Evolutionary conservation across 768 basidiomycete genomes (phyloP), one percentile per base, ranked within the genome.

Genomic region (Vararia minispora): DNA sequence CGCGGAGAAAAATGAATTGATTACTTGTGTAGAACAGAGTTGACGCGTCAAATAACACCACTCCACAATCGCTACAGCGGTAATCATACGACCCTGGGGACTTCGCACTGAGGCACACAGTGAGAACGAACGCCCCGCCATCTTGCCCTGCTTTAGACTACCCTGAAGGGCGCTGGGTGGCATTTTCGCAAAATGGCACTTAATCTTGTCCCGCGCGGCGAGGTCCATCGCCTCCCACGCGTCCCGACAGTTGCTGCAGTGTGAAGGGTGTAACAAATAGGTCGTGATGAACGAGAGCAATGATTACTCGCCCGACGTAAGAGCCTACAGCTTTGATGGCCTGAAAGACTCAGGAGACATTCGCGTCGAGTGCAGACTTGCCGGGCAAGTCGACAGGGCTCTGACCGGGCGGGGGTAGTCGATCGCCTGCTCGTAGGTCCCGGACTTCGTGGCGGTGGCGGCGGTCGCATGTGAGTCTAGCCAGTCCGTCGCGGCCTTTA

Each of bases 191-290:
- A 64, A 80, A 46, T 64, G 64, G 41, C 75, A 74, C 53, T 74
- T 80, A 38, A 88, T 79, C 37, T 72, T 71, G 12, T 84, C 85
- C 24, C 63, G 53, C 0, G 77, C 69, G 1, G 86, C 88, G 33
- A 91, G 76, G 3, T 74, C 71, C 30, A 92, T 60, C 0, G 90
- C 83, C 57, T 94, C 89, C 8, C 70, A 56, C 3, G 87, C 76
- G 52, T 92, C 90, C 56, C 89, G 86, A 26, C 83, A 72, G 58
- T 87, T 88, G 1, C 84, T 76, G 11, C 69, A 63, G 39, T 66
- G 69, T 2, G 69, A 72, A 7, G 50, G 44, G 35, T 51, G n/a
- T 17, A 3, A 18, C 6, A 54, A 44, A 16, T 28, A 14, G 18
- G 13, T 16, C 8, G 25, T 23, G 28, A 17, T 14, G 17, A n/a